phyloP scores from a whole-genome alignment of 306 rosid species.

The Argentina anserina region DNA sequence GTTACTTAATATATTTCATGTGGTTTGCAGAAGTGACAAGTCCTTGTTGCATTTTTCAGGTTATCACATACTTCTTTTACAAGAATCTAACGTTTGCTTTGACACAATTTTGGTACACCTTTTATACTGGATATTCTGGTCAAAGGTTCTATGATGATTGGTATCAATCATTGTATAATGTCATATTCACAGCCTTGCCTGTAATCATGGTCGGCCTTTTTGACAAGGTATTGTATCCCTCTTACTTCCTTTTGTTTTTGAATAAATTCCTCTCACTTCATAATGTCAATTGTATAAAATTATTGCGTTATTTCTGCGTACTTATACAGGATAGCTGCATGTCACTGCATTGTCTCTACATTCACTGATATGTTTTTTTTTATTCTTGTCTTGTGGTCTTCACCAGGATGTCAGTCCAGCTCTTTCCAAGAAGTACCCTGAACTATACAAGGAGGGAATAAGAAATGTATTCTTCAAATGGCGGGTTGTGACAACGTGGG shows the following conservation, averaged over 20 bases:
- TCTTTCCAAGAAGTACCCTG: conserved; percentile 92
- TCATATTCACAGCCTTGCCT: conserved; percentile 90
- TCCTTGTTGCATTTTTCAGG: conserved; percentile 50
- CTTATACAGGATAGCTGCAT: not conserved
- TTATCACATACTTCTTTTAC: conserved; percentile 86
- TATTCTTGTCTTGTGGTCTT: not conserved
- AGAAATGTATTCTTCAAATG: conserved; percentile 73
- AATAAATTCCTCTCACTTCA: conserved; percentile 21
- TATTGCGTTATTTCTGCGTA: not conserved
- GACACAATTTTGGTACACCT: conserved; percentile 98
- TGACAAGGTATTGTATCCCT: conserved; percentile 64
- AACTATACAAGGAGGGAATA: conserved; percentile 87
- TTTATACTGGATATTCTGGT: conserved; percentile 97
- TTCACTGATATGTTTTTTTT: not conserved
- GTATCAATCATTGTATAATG: conserved; percentile 90
- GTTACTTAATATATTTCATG: conserved; percentile 11
- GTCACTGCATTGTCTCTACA: not conserved
- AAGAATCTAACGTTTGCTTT: conserved; percentile 95
- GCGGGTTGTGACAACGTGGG: conserved; percentile 92
- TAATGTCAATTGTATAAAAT: conserved; percentile 1
- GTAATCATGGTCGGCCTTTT: conserved; percentile 89
- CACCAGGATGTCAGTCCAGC: conserved; percentile 86
- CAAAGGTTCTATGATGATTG: conserved; percentile 98
- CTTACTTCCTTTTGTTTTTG: no score
- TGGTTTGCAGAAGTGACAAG: conserved; percentile 14